Conservation (phyloP, 2,329 filamentous ascomycete genomes). For the Aspergillus persii region DNA sequence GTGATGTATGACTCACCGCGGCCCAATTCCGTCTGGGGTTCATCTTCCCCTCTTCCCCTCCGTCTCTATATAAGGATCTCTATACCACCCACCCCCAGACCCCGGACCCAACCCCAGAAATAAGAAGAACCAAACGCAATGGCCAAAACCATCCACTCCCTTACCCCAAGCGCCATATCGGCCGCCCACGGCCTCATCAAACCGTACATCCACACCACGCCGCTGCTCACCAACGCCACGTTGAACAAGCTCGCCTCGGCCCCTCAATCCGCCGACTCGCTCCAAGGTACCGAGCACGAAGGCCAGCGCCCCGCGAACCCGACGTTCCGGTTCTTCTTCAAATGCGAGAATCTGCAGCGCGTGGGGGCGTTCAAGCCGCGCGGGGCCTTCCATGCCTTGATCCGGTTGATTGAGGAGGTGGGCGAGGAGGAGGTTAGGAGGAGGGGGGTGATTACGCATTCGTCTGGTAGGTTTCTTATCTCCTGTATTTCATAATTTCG, state of each 20-base stretch:
- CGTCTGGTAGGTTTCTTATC: constrained; percentile 60
- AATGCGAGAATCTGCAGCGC: constrained; percentile 90
- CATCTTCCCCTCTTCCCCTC: neutral
- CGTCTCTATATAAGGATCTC: neutral
- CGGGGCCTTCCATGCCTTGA: constrained; percentile 84
- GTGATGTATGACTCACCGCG: neutral
- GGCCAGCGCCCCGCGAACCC: constrained; percentile 61
- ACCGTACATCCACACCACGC: constrained; percentile 76
- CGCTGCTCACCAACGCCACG: constrained; percentile 75
- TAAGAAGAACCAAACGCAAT: neutral
- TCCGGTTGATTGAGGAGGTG: constrained; percentile 62
- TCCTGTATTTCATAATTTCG: neutral
- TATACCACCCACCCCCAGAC: too few relatives aligned
- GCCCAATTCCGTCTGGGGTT: neutral
- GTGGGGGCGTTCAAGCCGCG: constrained; percentile 91
- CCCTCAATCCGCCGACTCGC: constrained; percentile 56
- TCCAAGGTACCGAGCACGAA: constrained; percentile 58
- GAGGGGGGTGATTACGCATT: constrained; percentile 84
- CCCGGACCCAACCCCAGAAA: too few relatives aligned
- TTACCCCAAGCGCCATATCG: constrained; percentile 70
- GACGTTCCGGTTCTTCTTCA: constrained; percentile 78
- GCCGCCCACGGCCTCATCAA: constrained; percentile 71
- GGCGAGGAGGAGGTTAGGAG: constrained; percentile 60
- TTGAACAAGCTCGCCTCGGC: constrained; percentile 73
- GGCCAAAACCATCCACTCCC: constrained; percentile 35